Evolutionary conservation across 768 basidiomycete species (phyloP).

Genomic region (Cantharellus cinnabarinus): DNA sequence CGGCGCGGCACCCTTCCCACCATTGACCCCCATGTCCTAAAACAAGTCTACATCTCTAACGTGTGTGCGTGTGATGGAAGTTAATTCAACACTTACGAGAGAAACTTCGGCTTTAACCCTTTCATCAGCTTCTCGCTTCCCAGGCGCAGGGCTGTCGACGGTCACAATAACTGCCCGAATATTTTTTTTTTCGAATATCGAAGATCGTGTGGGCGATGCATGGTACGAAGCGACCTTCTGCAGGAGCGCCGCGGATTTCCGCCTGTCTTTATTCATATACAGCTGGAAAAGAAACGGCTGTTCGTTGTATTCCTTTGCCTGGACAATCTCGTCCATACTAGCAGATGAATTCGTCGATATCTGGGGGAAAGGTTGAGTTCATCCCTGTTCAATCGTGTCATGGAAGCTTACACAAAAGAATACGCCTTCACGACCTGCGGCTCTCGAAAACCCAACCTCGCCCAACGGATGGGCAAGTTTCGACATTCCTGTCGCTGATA

Average conservation of each 20-base stretch:
- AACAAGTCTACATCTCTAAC: neutral
- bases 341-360: constrained; percentile 21
- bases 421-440: constrained; percentile 14
- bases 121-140: constrained; percentile 55
- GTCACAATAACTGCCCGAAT: constrained; percentile 60
- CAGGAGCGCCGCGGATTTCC: neutral
- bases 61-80: neutral
- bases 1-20: neutral
- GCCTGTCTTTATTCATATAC: constrained; percentile 10
- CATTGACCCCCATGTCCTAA: neutral
- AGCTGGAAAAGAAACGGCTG: constrained; percentile 22
- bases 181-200: neutral
- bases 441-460: constrained; percentile 16
- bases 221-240: neutral
- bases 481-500: constrained; percentile 22
- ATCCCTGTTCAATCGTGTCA: neutral
- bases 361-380: constrained; percentile 8
- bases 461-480: constrained; percentile 19
- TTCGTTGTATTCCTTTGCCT: constrained; percentile 4
- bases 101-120: neutral
- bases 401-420: constrained; percentile 1
- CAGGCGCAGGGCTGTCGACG: constrained; percentile 69
- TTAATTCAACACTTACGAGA: neutral
- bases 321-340: constrained; percentile 15
- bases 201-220: neutral